phyloP scores from a whole-genome alignment of 805 yeast species.

The Yamadazyma laniorum region DNA sequence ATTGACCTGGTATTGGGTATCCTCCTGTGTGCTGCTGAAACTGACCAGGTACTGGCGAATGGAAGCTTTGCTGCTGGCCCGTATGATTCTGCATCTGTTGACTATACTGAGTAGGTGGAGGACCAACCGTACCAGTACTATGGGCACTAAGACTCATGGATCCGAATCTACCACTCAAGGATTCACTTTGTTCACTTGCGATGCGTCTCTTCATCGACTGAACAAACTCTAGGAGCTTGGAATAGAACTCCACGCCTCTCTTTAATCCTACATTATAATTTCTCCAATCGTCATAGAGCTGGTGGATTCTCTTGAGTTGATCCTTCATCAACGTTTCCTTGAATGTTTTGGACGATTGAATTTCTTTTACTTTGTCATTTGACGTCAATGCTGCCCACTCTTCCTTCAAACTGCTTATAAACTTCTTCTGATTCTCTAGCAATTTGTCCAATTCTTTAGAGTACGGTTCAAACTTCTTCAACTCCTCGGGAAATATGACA shows the following conservation, averaged over 20 bases:
- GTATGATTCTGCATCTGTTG: not conserved
- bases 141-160: not conserved
- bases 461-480: constrained; percentile 71
- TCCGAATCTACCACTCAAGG: constrained; percentile 1
- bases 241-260: constrained; percentile 66
- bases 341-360: constrained; percentile 43
- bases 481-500: constrained; percentile 61
- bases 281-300: constrained; percentile 53
- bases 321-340: constrained; percentile 31
- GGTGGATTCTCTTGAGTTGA: constrained; percentile 35
- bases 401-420: constrained; percentile 33
- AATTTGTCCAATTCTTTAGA: constrained; percentile 66
- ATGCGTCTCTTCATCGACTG: not conserved
- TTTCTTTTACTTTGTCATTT: constrained; percentile 35
- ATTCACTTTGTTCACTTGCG: not conserved
- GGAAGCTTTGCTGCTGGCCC: not conserved
- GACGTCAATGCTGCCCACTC: constrained; percentile 29
- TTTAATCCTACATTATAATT: constrained; percentile 55
- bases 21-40: not conserved
- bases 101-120: not conserved
- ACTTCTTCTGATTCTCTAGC: constrained; percentile 58
- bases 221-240: constrained; percentile 32
- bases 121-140: not conserved
- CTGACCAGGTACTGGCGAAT: not conserved
- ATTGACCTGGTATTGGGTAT: constrained; percentile 4